Evolutionary conservation across 1,139 yeast genomes (phyloP), one percentile per base, ranked within the genome.

Genomic region (Geotrichum reessii): DNA sequence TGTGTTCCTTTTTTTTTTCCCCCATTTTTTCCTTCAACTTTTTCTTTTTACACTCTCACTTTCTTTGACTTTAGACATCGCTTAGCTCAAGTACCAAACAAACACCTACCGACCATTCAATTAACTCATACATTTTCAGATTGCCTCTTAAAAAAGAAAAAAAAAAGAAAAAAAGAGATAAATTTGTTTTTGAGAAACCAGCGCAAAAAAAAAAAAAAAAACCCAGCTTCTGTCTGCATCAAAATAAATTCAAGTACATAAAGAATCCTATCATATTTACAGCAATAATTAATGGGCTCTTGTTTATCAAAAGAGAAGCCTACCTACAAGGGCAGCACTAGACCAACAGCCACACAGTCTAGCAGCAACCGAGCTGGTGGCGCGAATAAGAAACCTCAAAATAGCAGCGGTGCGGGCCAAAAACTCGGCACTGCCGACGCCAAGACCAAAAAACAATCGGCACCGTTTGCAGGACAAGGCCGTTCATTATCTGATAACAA

Each of bases 391-490:
- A 17, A 17, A n/a, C n/a, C 27, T 12, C 19, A 47, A 24, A 19
- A 3, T 33, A 33, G 22, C 21, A 11, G 19, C 12, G 40, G 49
- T 2, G 28, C 21, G 6, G 47, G 47, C 42, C 27, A 50, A 14
- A 24, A 25, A 27, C 28, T 49, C 9, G 27, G 44, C 17, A 14
- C 53, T 25, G 52, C 33, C 19, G 37, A 37, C 31, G 33, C 27
- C 14, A 21, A 33, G 24, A 2, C 50, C 33, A 33, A 49, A 24
- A 49, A 31, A 6, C 42, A 24, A 21, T n/a, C 44, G 44, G n/a
- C 44, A n/a, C 53, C 56, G 25, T 59, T 54, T 40, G 42, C 31
- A 6, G 59, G 59, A 2, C 46, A 47, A 12, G 62, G 59, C 5
- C 50, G 60, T 19, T 31, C 48, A 17, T 46, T 57, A 19, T 14